Percentiles rank a stretch among this genome's conserved stretches.
Conservation (phyloP, 129 eudicot species). For the Artemisia argyi region DNA sequence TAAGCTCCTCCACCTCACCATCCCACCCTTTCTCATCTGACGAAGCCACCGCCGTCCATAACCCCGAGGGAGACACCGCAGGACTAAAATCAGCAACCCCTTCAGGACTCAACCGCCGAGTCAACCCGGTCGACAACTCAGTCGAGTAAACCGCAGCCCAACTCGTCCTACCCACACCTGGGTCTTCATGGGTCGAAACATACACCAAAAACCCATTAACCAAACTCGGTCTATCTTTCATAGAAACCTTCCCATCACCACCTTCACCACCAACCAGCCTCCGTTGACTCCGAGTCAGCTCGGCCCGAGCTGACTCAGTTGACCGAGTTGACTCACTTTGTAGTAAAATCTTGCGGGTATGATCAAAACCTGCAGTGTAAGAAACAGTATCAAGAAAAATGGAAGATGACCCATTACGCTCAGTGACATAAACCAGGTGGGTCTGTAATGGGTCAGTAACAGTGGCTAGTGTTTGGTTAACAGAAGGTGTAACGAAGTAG, state of each 20-base stretch:
- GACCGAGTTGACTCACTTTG: slow-evolving; percentile 10
- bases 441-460: background rate
- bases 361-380: background rate
- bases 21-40: slow-evolving; percentile 65
- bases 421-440: slow-evolving; percentile 60
- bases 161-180: slow-evolving; percentile 73
- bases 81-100: slow-evolving; percentile 91
- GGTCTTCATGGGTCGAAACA: slow-evolving; percentile 75
- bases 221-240: slow-evolving; percentile 82
- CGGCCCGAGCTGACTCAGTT: background rate
- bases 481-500: slow-evolving; percentile 40
- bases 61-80: slow-evolving; percentile 85
- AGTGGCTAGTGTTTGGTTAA: slow-evolving; percentile 5
- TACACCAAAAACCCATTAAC: slow-evolving; percentile 62
- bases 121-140: slow-evolving; percentile 52
- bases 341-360: background rate
- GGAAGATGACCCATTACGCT: slow-evolving; percentile 62
- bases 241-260: slow-evolving; percentile 39
- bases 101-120: slow-evolving; percentile 70
- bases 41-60: slow-evolving; percentile 84
- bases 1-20: slow-evolving; percentile 82
- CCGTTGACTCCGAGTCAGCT: slow-evolving; percentile 44
- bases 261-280: slow-evolving; percentile 36
- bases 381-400: slow-evolving; percentile 49
- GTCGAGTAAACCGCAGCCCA: slow-evolving; percentile 96